phyloP scores from a whole-genome alignment of 805 yeast species.

The Candida cerambycidarum region DNA sequence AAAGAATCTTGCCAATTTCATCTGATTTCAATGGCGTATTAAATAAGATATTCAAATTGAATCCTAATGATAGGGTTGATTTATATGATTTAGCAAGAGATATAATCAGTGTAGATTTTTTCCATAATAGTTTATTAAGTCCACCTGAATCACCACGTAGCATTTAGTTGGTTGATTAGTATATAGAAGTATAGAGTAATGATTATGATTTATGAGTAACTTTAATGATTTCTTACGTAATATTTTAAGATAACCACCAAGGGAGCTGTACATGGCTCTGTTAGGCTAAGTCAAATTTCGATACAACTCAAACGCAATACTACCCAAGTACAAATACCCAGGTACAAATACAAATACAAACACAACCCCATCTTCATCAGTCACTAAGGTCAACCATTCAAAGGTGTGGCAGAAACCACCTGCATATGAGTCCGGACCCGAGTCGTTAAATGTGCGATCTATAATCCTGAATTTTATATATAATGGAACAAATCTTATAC shows the following conservation, averaged over 20 bases:
- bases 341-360: too few relatives aligned
- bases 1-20: slow-evolving; percentile 72
- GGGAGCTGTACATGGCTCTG: too few relatives aligned
- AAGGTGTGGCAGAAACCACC: too few relatives aligned
- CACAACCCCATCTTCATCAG: too few relatives aligned
- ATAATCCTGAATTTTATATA: too few relatives aligned
- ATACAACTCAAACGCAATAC: too few relatives aligned
- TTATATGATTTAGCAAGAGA: slow-evolving; percentile 41
- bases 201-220: slow-evolving; percentile 2
- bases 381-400: too few relatives aligned
- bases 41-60: slow-evolving; percentile 40
- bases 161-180: not conserved
- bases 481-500: slow-evolving; percentile 6
- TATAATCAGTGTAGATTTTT: slow-evolving; percentile 34
- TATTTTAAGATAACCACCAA: not conserved
- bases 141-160: slow-evolving; percentile 18
- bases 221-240: not conserved
- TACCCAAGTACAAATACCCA: too few relatives aligned
- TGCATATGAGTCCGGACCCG: not conserved
- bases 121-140: slow-evolving; percentile 17
- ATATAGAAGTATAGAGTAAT: slow-evolving; percentile 5
- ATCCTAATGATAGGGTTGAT: slow-evolving; percentile 49
- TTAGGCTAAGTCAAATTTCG: too few relatives aligned
- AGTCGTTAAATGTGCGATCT: not conserved
- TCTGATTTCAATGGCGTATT: slow-evolving; percentile 56